Evolutionary conservation across 331 rosid species (phyloP), one percentile per base, ranked within the genome.

Genomic region (Stylosanthes scabra): DNA sequence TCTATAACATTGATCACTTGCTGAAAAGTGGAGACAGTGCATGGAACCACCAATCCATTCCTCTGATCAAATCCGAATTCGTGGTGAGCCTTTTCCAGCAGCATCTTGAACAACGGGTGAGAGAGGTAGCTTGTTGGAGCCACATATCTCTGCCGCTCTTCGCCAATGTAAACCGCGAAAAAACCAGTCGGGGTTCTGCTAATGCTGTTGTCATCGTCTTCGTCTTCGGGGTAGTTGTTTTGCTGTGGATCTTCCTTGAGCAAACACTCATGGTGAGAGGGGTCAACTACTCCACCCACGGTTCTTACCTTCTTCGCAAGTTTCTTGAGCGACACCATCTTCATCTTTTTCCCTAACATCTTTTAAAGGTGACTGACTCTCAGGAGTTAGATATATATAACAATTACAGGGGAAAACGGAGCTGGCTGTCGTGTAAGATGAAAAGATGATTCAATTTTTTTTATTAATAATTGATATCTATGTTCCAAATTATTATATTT

Each of bases 51-150:
- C 0, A 93, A 88, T 1, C 93, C 96, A 68, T 66, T 80, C 74
- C 81, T 88, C 41, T 89, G 98, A 11, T 83, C 75, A 34, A 89
- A 93, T 11, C 98, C 98, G 70, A 87, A 93, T 78, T 93, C 98
- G 16, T 89, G 61, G 72, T 72, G 77, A 1, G 93, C 82, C 79
- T 89, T 93, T 63, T 93, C 94, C 78, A 91, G 37, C 73, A 91
- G 57, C 83, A 93, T 93, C 94, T 88, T 91, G 83, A 93, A 86
- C 29, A 93, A 85, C 0, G 98, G 98, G 47, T 93, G 98, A 41
- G 83, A 80, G 25, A 93, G 93, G 66, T 70, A 91, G 44, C 83
- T 56, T 0, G 91, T 91, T 5, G 87, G 92, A 57, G 89, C 90
- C 68, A 84, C 90, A 12, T 86, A 86, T 28, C 98, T 81, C n/a